phyloP scores from a whole-genome alignment of 2,329 filamentous ascomycete species.

The Aspergillus jensenii region DNA sequence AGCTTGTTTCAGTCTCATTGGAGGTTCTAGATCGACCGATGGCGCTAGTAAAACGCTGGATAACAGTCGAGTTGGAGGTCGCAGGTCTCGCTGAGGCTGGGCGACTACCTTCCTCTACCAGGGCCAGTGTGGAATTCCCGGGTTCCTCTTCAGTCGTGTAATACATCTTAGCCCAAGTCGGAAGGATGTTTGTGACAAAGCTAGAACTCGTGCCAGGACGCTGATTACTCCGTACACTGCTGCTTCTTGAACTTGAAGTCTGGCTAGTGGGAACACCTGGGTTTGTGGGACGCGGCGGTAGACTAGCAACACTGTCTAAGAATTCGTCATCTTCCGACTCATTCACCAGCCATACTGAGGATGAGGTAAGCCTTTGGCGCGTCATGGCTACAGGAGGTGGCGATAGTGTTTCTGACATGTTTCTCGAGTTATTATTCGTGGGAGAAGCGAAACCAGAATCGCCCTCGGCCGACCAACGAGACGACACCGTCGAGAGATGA shows the following conservation, averaged over 20 bases:
- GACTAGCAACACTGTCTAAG: conserved; percentile 36
- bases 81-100: conserved; percentile 30
- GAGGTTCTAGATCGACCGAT: conserved; percentile 27
- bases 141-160: conserved; percentile 66
- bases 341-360: conserved; percentile 37
- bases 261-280: conserved; percentile 39
- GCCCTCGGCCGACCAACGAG: conserved; percentile 41
- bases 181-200: conserved; percentile 43
- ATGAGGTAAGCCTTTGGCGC: conserved; percentile 23
- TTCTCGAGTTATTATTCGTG: conserved; percentile 20
- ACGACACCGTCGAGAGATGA: conserved; percentile 47
- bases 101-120: conserved; percentile 33
- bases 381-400: conserved; percentile 24
- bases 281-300: conserved; percentile 32
- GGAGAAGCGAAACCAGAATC: conserved; percentile 26
- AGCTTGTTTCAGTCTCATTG: conserved; percentile 19
- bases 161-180: conserved; percentile 60
- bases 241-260: conserved; percentile 44
- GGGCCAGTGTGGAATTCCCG: conserved; percentile 46
- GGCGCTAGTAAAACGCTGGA: conserved; percentile 31
- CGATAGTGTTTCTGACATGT: conserved; percentile 24
- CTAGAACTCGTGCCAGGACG: conserved; percentile 47
- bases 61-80: conserved; percentile 31
- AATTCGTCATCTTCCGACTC: conserved; percentile 34
- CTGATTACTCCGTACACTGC: conserved; percentile 36